phyloP scores from a whole-genome alignment of 805 yeast species.

The Ascoidea asiatica region DNA sequence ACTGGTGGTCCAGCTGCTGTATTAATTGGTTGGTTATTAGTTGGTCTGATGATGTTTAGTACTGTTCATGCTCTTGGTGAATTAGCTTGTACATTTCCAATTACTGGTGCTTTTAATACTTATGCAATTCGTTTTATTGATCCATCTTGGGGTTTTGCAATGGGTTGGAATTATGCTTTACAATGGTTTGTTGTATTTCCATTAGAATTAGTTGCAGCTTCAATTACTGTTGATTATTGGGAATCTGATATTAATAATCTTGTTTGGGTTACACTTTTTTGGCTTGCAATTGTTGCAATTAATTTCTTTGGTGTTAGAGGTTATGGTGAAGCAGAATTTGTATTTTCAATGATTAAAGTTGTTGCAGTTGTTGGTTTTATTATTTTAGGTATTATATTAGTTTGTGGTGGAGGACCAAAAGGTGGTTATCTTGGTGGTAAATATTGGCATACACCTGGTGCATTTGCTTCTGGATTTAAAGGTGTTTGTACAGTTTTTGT shows the following conservation, averaged over 20 bases:
- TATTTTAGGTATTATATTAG: constrained; percentile 33
- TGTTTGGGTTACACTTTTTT: constrained; percentile 42
- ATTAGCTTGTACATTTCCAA: constrained; percentile 43
- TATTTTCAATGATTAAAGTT: constrained; percentile 53
- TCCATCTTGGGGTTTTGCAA: constrained; percentile 43
- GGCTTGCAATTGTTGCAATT: constrained; percentile 28
- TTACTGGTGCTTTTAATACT: constrained; percentile 52
- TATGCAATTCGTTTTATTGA: constrained; percentile 44
- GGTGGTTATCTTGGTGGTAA: constrained; percentile 35
- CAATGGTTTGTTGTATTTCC: constrained; percentile 54
- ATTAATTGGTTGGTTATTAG: constrained; percentile 41
- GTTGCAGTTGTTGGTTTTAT: constrained; percentile 47
- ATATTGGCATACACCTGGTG: constrained; percentile 42
- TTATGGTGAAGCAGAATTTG: constrained; percentile 51
- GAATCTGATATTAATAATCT: constrained; percentile 37
- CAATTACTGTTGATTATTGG: constrained; percentile 52
- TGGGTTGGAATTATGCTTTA: constrained; percentile 48
- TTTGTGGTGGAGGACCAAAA: constrained; percentile 27
- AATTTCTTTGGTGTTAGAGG: constrained; percentile 42
- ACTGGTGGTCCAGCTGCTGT: constrained; percentile 54
- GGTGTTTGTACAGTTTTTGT: constrained; percentile 42
- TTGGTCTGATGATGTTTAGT: constrained; percentile 43
- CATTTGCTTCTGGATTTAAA: constrained; percentile 37
- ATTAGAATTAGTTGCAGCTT: constrained; percentile 51
- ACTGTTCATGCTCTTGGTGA: constrained; percentile 58